A percentile compares a stretch with the other conserved stretches of the same genome.
Evolutionary conservation across 2,329 filamentous ascomycete genomes (phyloP).

Genomic region (Hysterium pulicare): DNA sequence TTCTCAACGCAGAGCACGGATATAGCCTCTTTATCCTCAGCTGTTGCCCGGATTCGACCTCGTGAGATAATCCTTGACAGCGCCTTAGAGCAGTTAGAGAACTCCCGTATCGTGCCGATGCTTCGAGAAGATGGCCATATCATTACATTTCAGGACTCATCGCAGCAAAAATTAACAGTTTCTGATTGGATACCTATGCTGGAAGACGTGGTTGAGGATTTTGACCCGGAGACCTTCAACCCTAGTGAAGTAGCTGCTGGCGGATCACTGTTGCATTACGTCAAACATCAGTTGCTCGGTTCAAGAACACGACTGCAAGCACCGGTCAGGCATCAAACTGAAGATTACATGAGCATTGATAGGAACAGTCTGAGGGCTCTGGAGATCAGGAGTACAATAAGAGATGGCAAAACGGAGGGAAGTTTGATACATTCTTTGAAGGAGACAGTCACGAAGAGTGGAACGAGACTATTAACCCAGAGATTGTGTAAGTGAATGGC

Average conservation of each 20-base stretch:
- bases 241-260: conserved; percentile 71
- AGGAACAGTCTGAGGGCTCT: conserved; percentile 85
- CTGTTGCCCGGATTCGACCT: conserved; percentile 77
- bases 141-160: conserved; percentile 65
- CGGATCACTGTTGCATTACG: conserved; percentile 78
- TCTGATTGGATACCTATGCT: conserved; percentile 73
- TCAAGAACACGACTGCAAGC: conserved; percentile 78
- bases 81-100: conserved; percentile 52
- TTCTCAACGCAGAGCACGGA: conserved; percentile 82
- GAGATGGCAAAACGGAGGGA: conserved; percentile 73
- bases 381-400: conserved; percentile 82
- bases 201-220: conserved; percentile 63
- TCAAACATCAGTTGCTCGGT: conserved; percentile 73
- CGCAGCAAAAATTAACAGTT: conserved; percentile 46
- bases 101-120: conserved; percentile 61
- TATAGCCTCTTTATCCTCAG: conserved; percentile 69
- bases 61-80: conserved; percentile 76
- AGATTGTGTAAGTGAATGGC: conserved; percentile 62
- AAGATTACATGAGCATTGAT: conserved; percentile 86
- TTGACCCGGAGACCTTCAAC: conserved; percentile 58
- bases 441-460: conserved; percentile 86
- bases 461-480: conserved; percentile 76
- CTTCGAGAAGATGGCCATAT: conserved; percentile 72
- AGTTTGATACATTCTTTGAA: conserved; percentile 88
- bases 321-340: conserved; percentile 68